Evolutionary conservation across 2,329 filamentous ascomycete genomes (phyloP), one percentile per base, ranked within the genome.

Genomic region (Aspergillus cejpii): DNA sequence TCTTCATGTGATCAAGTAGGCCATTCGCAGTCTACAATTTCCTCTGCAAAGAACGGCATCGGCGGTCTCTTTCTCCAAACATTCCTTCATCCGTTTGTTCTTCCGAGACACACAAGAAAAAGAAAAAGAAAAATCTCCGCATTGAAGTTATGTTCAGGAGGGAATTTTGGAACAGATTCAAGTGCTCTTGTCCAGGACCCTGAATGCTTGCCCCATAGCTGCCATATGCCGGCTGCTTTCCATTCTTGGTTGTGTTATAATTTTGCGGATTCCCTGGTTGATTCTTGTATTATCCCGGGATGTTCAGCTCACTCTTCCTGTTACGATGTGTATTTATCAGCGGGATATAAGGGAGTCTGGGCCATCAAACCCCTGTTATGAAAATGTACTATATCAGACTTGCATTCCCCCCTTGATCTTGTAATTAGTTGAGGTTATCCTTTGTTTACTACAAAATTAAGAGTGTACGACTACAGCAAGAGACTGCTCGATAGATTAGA

Each of bases 321-420:
- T 37, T 19, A 34, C 14, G 33, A 7, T 27, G 19, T 43, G 23
- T 20, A 19, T 37, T 38, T 12, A 14, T 28, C 23, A 27, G 21
- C 23, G 36, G 6, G 20, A 38, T 45, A 29, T 12, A 14, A 24
- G 37, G 31, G 40, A 40, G 12, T 41, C 40, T 23, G 31, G 24
- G 37, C 28, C 23, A 20, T 21, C 29, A 39, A 23, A n/a, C 23
- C 11, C 23, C 11, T 17, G 33, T 37, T 27, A 38, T 27, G 31
- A 34, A n/a, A 34, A 39, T 54, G 53, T 54, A 52, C 27, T 50
- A 54, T 54, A 55, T 47, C 44, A 44, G 28, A 11, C 10, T 44
- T 11, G 27, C 17, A 23, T 38, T 49, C 29, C 36, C 21, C 26
- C 28, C 39, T 39, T 33, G 28, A 27, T 12, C 27, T 37, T 53